A percentile compares a stretch with the other conserved stretches of the same genome.
These are phyloP conservation scores for Saposhnikovia divaricata DNA, from an alignment of 129 eudicot genomes.

Conservation along the genomic window DNA sequence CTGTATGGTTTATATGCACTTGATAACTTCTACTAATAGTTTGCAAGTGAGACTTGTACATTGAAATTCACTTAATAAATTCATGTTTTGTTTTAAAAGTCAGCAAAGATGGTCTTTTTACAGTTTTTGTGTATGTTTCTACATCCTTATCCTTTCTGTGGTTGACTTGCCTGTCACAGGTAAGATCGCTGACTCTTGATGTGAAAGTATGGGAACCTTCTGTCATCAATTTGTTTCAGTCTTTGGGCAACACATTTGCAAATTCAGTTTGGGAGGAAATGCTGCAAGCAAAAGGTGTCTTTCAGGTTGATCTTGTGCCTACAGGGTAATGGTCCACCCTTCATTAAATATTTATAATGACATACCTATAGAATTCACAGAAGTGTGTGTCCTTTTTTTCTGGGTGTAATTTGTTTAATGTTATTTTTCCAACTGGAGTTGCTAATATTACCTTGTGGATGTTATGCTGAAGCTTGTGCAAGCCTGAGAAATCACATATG, in stretches of 20 bases:
- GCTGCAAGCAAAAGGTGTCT: conserved; percentile 68
- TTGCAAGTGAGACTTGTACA: neutral
- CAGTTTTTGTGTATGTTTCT: neutral
- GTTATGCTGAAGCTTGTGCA: conserved; percentile 45
- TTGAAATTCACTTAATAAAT: neutral
- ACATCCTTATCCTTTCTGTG: conserved; percentile 2
- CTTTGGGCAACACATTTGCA: conserved; percentile 78
- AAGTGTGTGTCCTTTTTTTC: neutral
- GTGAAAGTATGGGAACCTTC: conserved; percentile 99
- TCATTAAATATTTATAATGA: neutral
- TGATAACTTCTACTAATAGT: neutral
- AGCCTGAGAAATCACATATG: conserved; percentile 57
- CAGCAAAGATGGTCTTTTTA: neutral
- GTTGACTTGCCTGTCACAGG: conserved; percentile 34
- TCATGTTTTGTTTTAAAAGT: neutral
- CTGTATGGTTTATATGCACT: neutral
- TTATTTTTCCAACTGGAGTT: conserved; percentile 7
- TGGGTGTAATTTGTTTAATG: neutral
- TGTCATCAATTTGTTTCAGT: conserved; percentile 80
- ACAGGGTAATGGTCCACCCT: conserved; percentile 43
- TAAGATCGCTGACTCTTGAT: conserved; percentile 90
- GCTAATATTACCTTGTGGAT: conserved; percentile 14
- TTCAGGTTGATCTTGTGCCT: conserved; percentile 67
- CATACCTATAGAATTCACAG: neutral
- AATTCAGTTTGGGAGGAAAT: conserved; percentile 95